Percentiles rank a stretch among this genome's conserved stretches.
These are phyloP conservation scores for Metroxylon sagu DNA, from an alignment of 176 grass and related monocot species.

Conservation along the genomic window DNA sequence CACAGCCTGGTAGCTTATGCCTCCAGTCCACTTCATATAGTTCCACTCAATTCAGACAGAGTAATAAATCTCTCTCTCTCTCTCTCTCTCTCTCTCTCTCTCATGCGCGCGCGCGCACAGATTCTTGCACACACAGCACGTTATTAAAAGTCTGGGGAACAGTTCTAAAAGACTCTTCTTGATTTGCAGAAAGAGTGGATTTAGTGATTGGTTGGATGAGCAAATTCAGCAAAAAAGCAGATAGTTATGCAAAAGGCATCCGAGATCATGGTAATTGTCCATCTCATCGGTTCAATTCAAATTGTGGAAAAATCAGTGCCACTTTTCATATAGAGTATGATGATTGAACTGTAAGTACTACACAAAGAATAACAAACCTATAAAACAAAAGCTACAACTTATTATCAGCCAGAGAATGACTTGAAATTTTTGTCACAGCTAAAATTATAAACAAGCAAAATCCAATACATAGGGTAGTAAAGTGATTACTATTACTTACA, in stretches of 20 bases:
- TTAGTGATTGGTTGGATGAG: slow-evolving; percentile 7
- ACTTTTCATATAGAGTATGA: too few relatives aligned
- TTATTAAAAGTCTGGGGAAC: not conserved
- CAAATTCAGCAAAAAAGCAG: slow-evolving; percentile 21
- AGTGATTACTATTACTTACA: too few relatives aligned
- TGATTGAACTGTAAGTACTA: too few relatives aligned
- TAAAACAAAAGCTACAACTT: too few relatives aligned
- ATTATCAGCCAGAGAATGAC: too few relatives aligned
- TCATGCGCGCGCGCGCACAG: too few relatives aligned
- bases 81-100: not conserved
- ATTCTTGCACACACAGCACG: not conserved
- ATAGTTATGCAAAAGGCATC: slow-evolving; percentile 13
- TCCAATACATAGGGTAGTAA: too few relatives aligned
- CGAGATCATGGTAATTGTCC: slow-evolving; percentile 14
- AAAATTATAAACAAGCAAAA: too few relatives aligned
- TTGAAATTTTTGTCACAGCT: too few relatives aligned
- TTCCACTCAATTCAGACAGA: not conserved
- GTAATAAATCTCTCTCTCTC: not conserved
- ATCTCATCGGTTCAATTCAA: too few relatives aligned
- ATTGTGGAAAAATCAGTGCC: too few relatives aligned
- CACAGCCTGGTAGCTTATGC: not conserved
- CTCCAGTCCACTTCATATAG: not conserved
- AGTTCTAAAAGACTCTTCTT: not conserved
- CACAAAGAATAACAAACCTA: too few relatives aligned
- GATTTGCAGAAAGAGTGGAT: slow-evolving; percentile 5